Evolutionary conservation across 2,329 filamentous ascomycete species (phyloP), one percentile per base, ranked within the genome.

Genomic region (Stemphylium lycopersici): DNA sequence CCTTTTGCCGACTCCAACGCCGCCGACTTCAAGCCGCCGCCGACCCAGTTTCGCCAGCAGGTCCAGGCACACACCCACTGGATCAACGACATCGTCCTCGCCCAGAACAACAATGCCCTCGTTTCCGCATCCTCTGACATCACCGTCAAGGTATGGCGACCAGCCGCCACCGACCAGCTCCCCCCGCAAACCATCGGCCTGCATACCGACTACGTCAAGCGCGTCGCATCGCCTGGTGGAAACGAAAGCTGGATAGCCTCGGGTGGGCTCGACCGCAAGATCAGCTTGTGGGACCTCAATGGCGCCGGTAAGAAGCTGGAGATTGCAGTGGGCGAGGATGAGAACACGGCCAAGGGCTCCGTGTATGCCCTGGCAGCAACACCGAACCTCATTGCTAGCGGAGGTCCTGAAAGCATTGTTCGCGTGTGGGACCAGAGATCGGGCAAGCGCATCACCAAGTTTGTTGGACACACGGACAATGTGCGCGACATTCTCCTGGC

Each of bases 201-300:
- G 68, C 95, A 99, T 76, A 89, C 88, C 68, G 95, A 99, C 80
- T 99, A 98, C 72, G 93, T 96, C 71, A 99, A 98, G 78, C 93
- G 91, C 64, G 84, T 99, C 33, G 91, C 93, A 15, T 90, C 90
- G 6, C 91, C 93, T 38, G 82, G 85, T 63, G 78, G 81, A 37
- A 81, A 85, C 36, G 84, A 86, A 49, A 87, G 88, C 66, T 99
- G 93, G 93, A 89, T 98, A 15, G 95, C 93, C 4, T 96, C 93
- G 2, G 95, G 93, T 39, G 95, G 93, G 1, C 83, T 99, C 31
- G 95, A 99, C 76, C 87, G 93, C 66, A 93, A 92, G 71, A 91
- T 99, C 60, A 90, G 86, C 69, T 80, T 98, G 6, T 99, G 95
- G 95, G 95, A 99, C 77, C 80, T 99, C 50, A 90, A 89, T 70